Percentiles rank a stretch among this genome's conserved stretches.
These are phyloP conservation scores for Cornus kousa DNA, from an alignment of 148 eudicot genomes.

Conservation along the genomic window DNA sequence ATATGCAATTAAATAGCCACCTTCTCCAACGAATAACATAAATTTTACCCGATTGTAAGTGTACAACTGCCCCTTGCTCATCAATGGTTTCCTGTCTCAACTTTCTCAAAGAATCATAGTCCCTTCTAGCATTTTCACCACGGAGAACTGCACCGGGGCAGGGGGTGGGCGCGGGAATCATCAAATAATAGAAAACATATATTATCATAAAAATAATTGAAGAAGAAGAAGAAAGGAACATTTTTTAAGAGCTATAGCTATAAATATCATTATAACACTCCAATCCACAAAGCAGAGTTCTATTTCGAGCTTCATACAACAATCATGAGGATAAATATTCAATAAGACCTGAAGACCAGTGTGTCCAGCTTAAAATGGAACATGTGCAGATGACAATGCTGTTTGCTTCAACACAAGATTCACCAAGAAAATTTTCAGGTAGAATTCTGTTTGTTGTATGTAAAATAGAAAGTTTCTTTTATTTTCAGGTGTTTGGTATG, in stretches of 20 bases:
- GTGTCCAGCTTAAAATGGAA: background rate
- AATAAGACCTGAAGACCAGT: background rate
- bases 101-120: slow-evolving; percentile 33
- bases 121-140: slow-evolving; percentile 64
- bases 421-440: too few relatives aligned
- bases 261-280: background rate
- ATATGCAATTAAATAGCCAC: background rate
- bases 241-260: background rate
- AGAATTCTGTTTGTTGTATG: too few relatives aligned
- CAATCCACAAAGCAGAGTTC: background rate
- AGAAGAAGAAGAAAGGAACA: too few relatives aligned
- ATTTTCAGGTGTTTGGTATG: too few relatives aligned
- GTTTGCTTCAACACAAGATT: too few relatives aligned
- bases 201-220: too few relatives aligned
- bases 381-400: too few relatives aligned
- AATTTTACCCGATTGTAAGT: slow-evolving; percentile 75
- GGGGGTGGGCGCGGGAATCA: background rate
- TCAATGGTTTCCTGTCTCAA: slow-evolving; percentile 39
- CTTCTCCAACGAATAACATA: slow-evolving; percentile 8
- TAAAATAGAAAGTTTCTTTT: too few relatives aligned
- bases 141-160: slow-evolving; percentile 66
- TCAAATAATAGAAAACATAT: background rate
- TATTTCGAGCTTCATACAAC: background rate
- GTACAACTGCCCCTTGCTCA: slow-evolving; percentile 55
- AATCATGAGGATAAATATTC: background rate